These are phyloP conservation scores for Allomyces javanicus DNA, from an alignment of 192 early-diverging fungal genomes.

Conservation along the genomic window DNA sequence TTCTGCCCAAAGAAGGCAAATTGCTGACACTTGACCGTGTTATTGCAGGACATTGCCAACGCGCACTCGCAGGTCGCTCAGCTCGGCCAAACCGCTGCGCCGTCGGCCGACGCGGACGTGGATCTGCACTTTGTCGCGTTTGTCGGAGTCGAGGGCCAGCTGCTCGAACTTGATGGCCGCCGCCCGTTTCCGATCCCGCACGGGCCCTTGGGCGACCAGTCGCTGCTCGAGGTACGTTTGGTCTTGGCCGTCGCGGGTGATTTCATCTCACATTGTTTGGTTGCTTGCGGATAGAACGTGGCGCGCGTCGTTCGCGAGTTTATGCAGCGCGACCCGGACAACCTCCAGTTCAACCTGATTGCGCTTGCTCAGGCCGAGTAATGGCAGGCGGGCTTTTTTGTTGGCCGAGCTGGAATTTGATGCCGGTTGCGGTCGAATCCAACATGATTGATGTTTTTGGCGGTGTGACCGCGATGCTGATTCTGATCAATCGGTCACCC, in stretches of 20 bases:
- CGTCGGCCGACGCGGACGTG: slow-evolving; percentile 49
- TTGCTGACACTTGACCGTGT: too few relatives aligned
- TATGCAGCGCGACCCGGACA: slow-evolving; percentile 43
- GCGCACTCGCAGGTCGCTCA: slow-evolving; percentile 31
- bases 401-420: not conserved
- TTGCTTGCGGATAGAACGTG: slow-evolving; percentile 15
- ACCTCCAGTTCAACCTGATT: slow-evolving; percentile 42
- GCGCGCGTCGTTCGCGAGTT: slow-evolving; percentile 39
- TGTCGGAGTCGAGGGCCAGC: slow-evolving; percentile 45
- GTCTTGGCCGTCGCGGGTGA: not conserved
- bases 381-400: not conserved
- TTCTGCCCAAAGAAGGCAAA: too few relatives aligned
- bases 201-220: slow-evolving; percentile 31
- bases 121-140: slow-evolving; percentile 79
- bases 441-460: too few relatives aligned
- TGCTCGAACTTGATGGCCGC: slow-evolving; percentile 81
- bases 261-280: not conserved
- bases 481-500: too few relatives aligned
- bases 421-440: too few relatives aligned
- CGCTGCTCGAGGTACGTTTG: slow-evolving; percentile 27
- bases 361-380: slow-evolving; percentile 18
- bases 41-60: slow-evolving; percentile 16
- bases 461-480: too few relatives aligned
- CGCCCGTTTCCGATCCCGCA: slow-evolving; percentile 67
- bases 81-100: slow-evolving; percentile 48